These are phyloP conservation scores for Gastrolobium bilobum DNA, from an alignment of 306 rosid species.

Conservation along the genomic window DNA sequence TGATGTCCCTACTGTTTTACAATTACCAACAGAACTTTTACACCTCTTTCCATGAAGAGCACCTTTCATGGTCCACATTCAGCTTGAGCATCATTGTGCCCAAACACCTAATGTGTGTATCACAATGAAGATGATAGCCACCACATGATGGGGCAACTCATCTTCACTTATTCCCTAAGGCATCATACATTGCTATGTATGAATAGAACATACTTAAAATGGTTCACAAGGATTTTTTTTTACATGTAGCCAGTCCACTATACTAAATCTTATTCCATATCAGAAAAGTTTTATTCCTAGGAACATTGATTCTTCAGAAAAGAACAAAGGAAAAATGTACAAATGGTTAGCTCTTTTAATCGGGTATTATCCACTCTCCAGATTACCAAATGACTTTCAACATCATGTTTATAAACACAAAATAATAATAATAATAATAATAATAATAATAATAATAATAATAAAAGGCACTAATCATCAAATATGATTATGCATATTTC, in stretches of 20 bases:
- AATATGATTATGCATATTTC: slow-evolving; percentile 40
- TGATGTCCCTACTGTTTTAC: no score
- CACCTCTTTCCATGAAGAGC: no score
- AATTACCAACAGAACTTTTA: no score
- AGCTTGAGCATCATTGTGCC: neutral
- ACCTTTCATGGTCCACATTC: no score
- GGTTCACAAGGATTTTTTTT: neutral
- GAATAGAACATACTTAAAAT: neutral
- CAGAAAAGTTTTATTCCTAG: neutral
- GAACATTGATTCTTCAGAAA: slow-evolving; percentile 7
- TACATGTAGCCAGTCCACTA: neutral
- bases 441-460: neutral
- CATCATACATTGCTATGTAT: neutral
- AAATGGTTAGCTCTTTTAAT: neutral
- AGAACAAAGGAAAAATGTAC: neutral
- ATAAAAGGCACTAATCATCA: slow-evolving; percentile 8
- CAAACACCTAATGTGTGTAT: neutral
- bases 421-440: neutral
- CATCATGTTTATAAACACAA: neutral
- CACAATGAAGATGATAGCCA: neutral
- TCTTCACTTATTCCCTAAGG: neutral
- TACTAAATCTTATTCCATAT: neutral
- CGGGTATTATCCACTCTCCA: neutral
- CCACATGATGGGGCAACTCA: neutral
- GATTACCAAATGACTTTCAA: slow-evolving; percentile 15